Evolutionary conservation across 2,329 filamentous ascomycete genomes (phyloP).

Genomic region (Macrophomina pseudophaseolina): DNA sequence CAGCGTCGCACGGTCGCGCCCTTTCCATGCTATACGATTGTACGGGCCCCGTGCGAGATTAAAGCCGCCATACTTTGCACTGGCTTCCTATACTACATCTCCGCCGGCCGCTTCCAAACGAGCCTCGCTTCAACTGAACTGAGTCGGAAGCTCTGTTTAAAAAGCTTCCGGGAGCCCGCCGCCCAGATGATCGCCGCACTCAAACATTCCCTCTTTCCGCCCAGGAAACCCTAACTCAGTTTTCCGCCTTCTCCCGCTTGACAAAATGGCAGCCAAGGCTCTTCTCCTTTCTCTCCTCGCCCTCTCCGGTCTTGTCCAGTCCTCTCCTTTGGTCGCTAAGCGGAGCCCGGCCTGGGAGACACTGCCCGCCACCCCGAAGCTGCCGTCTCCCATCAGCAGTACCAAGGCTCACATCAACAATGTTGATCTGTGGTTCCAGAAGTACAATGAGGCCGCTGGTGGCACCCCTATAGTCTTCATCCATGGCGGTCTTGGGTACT

Average conservation of each 20-base stretch:
- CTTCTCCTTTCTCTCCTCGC: conserved; percentile 18
- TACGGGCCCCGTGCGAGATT: conserved; percentile 15
- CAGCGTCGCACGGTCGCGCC: not conserved
- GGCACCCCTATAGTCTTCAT: conserved; percentile 46
- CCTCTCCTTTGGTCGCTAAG: conserved; percentile 8
- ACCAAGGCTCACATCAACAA: conserved; percentile 42
- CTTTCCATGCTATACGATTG: conserved; percentile 3
- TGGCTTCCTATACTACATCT: not conserved
- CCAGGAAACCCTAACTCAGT: not conserved
- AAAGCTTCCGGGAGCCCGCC: not conserved
- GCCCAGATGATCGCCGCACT: not conserved
- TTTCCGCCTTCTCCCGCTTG: not conserved
- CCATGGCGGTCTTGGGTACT: conserved; percentile 51
- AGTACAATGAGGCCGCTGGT: conserved; percentile 46
- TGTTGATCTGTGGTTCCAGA: conserved; percentile 50
- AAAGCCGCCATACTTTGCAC: not conserved
- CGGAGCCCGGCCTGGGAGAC: conserved; percentile 30
- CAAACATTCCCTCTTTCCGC: not conserved
- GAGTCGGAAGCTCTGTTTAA: conserved; percentile 5
- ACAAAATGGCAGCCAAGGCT: conserved; percentile 10
- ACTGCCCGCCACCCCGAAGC: conserved; percentile 46
- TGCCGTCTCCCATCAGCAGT: conserved; percentile 44
- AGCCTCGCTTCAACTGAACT: not conserved
- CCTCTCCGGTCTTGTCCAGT: conserved; percentile 13
- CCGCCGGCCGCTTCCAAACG: not conserved